Conservation (phyloP, 768 basidiomycete genomes). For the Cystobasidium tubakii region DNA sequence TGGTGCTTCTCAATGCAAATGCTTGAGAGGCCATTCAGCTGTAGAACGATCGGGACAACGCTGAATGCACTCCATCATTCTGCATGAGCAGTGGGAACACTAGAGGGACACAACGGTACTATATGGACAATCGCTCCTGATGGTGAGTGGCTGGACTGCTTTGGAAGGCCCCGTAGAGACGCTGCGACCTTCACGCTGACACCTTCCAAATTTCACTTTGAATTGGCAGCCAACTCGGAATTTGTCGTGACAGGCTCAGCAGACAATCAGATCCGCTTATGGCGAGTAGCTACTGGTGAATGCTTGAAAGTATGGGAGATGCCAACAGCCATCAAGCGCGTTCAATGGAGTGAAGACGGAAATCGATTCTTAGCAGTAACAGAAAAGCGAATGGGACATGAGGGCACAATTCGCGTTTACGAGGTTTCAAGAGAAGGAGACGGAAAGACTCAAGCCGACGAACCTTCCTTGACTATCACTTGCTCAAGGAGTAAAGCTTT, state of each 20-base stretch:
- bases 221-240: conserved; percentile 63
- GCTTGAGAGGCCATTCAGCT: background rate
- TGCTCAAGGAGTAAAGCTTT: conserved; percentile 80
- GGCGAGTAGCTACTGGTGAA: conserved; percentile 83
- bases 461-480: conserved; percentile 43
- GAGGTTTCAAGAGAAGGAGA: conserved; percentile 77
- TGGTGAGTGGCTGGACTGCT: conserved; percentile 50
- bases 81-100: conserved; percentile 65
- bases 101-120: conserved; percentile 88
- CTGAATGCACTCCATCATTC: background rate
- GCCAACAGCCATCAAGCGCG: conserved; percentile 93
- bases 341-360: conserved; percentile 81
- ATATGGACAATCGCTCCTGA: conserved; percentile 97
- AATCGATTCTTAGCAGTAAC: conserved; percentile 77
- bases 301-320: conserved; percentile 95
- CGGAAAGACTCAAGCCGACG: conserved; percentile 51
- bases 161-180: background rate
- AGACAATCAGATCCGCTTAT: conserved; percentile 85
- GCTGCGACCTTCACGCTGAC: conserved; percentile 52
- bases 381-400: conserved; percentile 90
- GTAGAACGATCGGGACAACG: background rate
- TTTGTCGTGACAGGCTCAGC: conserved; percentile 87
- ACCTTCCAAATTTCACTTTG: background rate
- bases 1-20: background rate
- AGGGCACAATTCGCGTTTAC: conserved; percentile 86